Conservation (phyloP, 805 yeast species). For the Phaffomyces opuntiae region DNA sequence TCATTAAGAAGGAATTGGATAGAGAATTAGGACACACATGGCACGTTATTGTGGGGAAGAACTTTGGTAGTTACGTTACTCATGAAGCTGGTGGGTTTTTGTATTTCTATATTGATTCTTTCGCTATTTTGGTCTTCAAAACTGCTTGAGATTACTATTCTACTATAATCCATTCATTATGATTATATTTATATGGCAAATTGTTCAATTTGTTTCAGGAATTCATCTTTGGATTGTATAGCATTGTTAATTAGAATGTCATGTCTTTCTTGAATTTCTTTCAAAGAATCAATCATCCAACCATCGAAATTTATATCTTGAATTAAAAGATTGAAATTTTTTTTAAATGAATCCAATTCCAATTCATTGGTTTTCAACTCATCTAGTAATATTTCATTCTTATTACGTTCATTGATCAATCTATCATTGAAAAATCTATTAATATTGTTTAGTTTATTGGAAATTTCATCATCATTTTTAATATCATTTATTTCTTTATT, state of each 20-base stretch:
- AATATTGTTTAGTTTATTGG: slow-evolving; percentile 17
- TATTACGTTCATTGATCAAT: slow-evolving; percentile 21
- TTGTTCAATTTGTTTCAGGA: neutral
- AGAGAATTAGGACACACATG: slow-evolving; percentile 60
- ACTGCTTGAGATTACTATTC: slow-evolving; percentile 32
- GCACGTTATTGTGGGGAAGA: slow-evolving; percentile 78
- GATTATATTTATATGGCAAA: neutral
- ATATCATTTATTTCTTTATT: slow-evolving; percentile 13
- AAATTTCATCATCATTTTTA: slow-evolving; percentile 15
- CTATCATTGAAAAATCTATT: slow-evolving; percentile 22
- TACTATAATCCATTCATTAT: no score
- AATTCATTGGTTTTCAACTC: slow-evolving; percentile 6
- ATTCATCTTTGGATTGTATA: neutral
- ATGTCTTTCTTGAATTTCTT: neutral
- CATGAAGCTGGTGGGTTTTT: slow-evolving; percentile 70
- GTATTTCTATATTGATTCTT: slow-evolving; percentile 62
- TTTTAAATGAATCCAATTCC: slow-evolving; percentile 1
- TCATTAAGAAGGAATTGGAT: slow-evolving; percentile 59
- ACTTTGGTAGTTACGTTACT: slow-evolving; percentile 73
- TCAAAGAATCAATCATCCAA: neutral
- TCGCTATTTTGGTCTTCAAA: slow-evolving; percentile 64
- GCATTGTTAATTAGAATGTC: neutral
- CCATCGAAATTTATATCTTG: slow-evolving; percentile 5
- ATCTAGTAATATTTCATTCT: slow-evolving; percentile 14
- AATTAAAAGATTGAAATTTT: slow-evolving; percentile 4